These are phyloP conservation scores for Herpotrichia juniperi DNA, from an alignment of 2,329 filamentous ascomycete genomes.

Conservation along the genomic window DNA sequence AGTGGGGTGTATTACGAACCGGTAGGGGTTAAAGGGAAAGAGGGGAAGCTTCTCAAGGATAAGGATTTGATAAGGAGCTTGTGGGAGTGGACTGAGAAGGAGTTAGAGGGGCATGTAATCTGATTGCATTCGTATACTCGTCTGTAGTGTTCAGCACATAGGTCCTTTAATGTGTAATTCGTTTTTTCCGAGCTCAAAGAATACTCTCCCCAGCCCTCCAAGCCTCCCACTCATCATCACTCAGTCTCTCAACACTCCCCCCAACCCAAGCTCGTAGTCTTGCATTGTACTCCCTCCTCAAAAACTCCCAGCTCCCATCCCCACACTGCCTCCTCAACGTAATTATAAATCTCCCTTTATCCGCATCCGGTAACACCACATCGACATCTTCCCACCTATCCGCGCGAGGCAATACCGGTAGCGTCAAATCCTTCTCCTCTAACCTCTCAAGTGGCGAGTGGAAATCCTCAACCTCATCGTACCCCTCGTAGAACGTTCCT, in stretches of 20 bases:
- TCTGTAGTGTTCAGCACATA: too few relatives aligned
- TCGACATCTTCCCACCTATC: neutral
- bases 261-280: neutral
- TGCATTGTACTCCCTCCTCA: neutral
- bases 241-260: neutral
- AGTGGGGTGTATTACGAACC: conserved; percentile 47
- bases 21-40: conserved; percentile 26
- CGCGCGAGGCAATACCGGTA: neutral
- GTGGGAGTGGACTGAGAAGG: conserved; percentile 3
- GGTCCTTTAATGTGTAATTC: too few relatives aligned
- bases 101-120: neutral
- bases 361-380: neutral
- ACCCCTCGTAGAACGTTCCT: neutral
- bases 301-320: neutral
- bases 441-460: neutral
- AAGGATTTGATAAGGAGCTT: neutral
- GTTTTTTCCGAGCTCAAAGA: too few relatives aligned
- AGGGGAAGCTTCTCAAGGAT: neutral
- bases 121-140: neutral
- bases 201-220: too few relatives aligned
- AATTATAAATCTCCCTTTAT: neutral
- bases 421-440: neutral
- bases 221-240: too few relatives aligned
- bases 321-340: neutral
- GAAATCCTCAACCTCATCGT: conserved; percentile 12